These are phyloP conservation scores for Fusarium sambucinum DNA, from an alignment of 2,329 filamentous ascomycete species.

Conservation along the genomic window DNA sequence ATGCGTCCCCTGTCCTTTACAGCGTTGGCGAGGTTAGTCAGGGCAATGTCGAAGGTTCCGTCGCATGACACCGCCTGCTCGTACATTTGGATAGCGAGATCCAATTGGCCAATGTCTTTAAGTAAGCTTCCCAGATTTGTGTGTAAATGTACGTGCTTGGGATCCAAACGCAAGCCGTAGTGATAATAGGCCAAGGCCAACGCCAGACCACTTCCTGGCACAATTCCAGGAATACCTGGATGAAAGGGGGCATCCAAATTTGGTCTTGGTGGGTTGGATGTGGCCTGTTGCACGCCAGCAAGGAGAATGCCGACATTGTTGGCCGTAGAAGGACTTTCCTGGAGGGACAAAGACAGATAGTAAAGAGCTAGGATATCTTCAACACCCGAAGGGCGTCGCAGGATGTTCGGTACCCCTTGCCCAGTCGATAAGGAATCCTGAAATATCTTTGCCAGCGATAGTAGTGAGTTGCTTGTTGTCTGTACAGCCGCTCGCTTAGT, in stretches of 20 bases:
- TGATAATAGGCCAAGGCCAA: constrained; percentile 95
- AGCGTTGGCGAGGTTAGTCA: constrained; percentile 96
- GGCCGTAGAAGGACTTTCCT: constrained; percentile 95
- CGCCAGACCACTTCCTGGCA: constrained; percentile 86
- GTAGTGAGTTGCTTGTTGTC: constrained; percentile 93
- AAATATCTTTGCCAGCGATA: constrained; percentile 97
- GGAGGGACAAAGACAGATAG: constrained; percentile 92
- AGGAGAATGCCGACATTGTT: constrained; percentile 98
- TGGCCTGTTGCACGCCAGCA: constrained; percentile 86
- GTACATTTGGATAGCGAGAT: constrained; percentile 95
- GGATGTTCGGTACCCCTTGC: constrained; percentile 64
- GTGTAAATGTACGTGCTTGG: constrained; percentile 93
- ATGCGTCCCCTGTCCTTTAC: constrained; percentile 97
- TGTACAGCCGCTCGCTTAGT: constrained; percentile 85
- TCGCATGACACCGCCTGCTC: constrained; percentile 94
- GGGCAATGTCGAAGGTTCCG: constrained; percentile 93
- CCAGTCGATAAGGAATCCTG: constrained; percentile 93
- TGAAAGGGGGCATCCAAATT: constrained; percentile 36
- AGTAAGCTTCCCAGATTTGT: constrained; percentile 95
- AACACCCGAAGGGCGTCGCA: constrained; percentile 78
- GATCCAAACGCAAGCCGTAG: constrained; percentile 88
- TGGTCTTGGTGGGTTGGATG: constrained; percentile 49
- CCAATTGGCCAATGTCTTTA: constrained; percentile 94
- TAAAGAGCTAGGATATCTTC: constrained; percentile 95
- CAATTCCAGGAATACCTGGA: constrained; percentile 78